Evolutionary conservation across 169 alveolate species (phyloP).

Genomic region (Eimeria praecox): DNA sequence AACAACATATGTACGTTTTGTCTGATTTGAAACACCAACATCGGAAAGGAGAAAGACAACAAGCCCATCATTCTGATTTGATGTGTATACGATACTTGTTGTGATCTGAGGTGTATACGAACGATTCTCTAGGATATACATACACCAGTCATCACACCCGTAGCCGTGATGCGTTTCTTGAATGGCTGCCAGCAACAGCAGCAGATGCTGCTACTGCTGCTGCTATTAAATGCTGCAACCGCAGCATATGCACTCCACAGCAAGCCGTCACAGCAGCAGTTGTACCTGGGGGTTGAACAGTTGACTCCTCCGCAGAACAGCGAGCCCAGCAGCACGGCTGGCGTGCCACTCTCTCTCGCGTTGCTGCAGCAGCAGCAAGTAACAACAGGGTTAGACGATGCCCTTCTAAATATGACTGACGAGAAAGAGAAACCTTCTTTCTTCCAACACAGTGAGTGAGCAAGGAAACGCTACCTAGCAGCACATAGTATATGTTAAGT

Average conservation of each 20-base stretch:
- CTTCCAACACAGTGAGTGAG: neutral
- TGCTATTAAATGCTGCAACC: neutral
- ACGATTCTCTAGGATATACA: too few relatives aligned
- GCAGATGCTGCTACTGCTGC: slow-evolving; percentile 10
- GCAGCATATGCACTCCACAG: neutral
- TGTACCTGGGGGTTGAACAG: neutral
- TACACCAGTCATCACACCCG: neutral
- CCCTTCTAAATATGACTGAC: neutral
- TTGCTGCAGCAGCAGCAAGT: neutral
- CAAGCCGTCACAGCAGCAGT: neutral
- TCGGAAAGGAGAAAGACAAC: too few relatives aligned
- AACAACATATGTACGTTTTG: too few relatives aligned
- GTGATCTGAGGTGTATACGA: too few relatives aligned
- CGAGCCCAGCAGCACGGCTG: neutral
- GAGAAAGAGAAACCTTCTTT: neutral
- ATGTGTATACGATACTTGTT: too few relatives aligned
- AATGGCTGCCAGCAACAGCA: neutral
- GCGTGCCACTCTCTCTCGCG: neutral
- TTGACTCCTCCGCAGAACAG: neutral
- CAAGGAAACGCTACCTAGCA: neutral
- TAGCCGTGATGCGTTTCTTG: neutral
- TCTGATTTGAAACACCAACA: too few relatives aligned
- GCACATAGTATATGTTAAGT: neutral
- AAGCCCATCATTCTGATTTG: too few relatives aligned
- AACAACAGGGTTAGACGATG: neutral